Base-by-base conservation (phyloP, 163 green algal species). In the Prototheca wickerhamii region DNA sequence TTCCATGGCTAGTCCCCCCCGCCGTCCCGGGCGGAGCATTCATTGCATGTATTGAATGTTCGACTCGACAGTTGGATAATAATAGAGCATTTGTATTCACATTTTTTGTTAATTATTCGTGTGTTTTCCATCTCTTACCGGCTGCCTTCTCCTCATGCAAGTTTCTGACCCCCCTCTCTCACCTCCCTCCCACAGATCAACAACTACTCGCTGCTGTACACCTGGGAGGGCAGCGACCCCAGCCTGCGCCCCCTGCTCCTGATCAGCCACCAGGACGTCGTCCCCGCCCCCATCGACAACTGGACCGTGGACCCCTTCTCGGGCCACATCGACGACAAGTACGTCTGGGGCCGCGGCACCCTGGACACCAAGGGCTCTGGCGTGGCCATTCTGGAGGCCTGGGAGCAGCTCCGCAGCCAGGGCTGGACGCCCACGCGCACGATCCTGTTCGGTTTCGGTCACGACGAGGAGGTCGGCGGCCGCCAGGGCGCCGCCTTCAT, bases 311-410 rank as follows among this genome's bases (percentile, higher is more conserved):
- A 55, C 17, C 77, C 79, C 42, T 86, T 86, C 40, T 50, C 50
- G 23, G 79, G 80, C 3, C 40, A 31, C 2, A 37, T 78, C 18
- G 61, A 64, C 15, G 72, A 77, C 43, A 76, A 71, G 15, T 85
- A 77, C 60, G 53, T 92, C 28, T 92, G 77, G 76, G 85, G 85
- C 33, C 63, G 86, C 0, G 86, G 86, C 21, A 54, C 83, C 0
- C 57, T 87, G 28, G 86, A 93, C 52, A 65, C 84, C 46, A 92
- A 91, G 70, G 68, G 79, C 31, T 61, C 50, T 3, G 62, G 79
- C 52, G 64, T 72, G 12, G 75, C 70, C 5, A 53, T 86, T 35
- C 65, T 93, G 63, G 81, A 93, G 64, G 82, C 83, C 0, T 66
- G 81, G 7, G 75, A 57, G 12, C 32, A 61, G 58, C 71, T 91